phyloP scores from a whole-genome alignment of 2,329 filamentous ascomycete species.

The Rasamsonia emersonii region DNA sequence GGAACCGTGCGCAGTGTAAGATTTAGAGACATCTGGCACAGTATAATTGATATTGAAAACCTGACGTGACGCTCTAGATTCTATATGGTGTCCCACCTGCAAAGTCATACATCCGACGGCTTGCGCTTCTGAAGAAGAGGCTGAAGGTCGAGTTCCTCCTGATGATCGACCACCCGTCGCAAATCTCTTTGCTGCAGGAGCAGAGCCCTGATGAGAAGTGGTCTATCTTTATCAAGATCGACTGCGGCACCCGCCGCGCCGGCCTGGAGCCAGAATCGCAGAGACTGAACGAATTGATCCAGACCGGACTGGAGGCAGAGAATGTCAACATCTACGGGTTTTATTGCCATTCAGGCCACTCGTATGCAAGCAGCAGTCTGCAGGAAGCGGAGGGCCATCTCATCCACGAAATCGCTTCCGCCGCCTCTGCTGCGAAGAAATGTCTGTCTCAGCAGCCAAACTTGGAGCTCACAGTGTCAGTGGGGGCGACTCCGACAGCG shows the following conservation, averaged over 20 bases:
- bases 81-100: slow-evolving; percentile 2
- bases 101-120: not conserved
- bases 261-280: slow-evolving; percentile 21
- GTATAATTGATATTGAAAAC: not conserved
- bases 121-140: not conserved
- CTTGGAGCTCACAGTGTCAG: slow-evolving; percentile 21
- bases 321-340: slow-evolving; percentile 27
- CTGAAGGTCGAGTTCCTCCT: slow-evolving; percentile 3
- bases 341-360: slow-evolving; percentile 33
- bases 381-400: slow-evolving; percentile 24
- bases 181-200: slow-evolving; percentile 23
- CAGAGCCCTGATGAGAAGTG: slow-evolving; percentile 13
- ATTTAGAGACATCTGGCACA: not conserved
- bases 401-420: slow-evolving; percentile 22
- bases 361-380: slow-evolving; percentile 24
- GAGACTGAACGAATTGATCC: slow-evolving; percentile 18
- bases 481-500: slow-evolving; percentile 31
- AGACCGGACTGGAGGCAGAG: slow-evolving; percentile 18
- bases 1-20: slow-evolving; percentile 1
- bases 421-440: slow-evolving; percentile 22
- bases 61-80: no score
- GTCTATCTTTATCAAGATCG: slow-evolving; percentile 32
- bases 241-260: slow-evolving; percentile 29
- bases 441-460: slow-evolving; percentile 11
- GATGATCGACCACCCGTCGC: slow-evolving; percentile 24